Evolutionary conservation across 257 asterid species (phyloP), one percentile per base, ranked within the genome.

Genomic region (Scutellaria galericulata): DNA sequence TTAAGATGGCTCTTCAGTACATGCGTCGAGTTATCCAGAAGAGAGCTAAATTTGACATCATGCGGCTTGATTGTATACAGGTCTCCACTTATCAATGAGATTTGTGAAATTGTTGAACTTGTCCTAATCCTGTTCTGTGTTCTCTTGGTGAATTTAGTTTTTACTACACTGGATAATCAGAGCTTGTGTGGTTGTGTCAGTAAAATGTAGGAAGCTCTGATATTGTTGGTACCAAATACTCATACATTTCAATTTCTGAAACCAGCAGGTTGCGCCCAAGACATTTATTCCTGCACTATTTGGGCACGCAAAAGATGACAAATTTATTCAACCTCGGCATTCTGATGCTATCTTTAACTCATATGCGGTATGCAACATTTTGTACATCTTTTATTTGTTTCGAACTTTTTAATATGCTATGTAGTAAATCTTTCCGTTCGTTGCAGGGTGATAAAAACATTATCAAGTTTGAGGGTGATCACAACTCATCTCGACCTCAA

Each of bases 401-500:
- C 73, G 6, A 70, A 42, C 10, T 73, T 70, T 51, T 70, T 61
- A 27, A 31, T 64, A 14, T 54, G 61, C 47, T 11, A 44, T 27
- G 55, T 57, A 70, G 22, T 72, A 37, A 78, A 42, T 75, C 56
- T 78, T 73, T 78, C 61, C 54, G 59, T 63, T 73, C 63, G 75
- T 50, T 79, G 75, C 96, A 94, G 99, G 99, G 99, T 75, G 97
- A 94, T 82, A 94, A 91, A 81, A 89, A 89, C 57, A 86, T 94
- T 18, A 86, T 94, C 80, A 94, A 89, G 87, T 94, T 94, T 80
- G 97, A 89, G 70, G 99, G 99, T 35, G 99, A 94, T 71, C 99
- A 94, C 86, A 94, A 94, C 81, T 94, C 99, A 66, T 84, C 96
- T 50, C 93, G 99, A 22, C 99, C 99, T 56, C 97, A 94, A 71